A percentile compares a stretch with the other conserved stretches of the same genome.
These are phyloP conservation scores for Camellia sinensis DNA, from an alignment of 148 eudicot species.

Conservation along the genomic window DNA sequence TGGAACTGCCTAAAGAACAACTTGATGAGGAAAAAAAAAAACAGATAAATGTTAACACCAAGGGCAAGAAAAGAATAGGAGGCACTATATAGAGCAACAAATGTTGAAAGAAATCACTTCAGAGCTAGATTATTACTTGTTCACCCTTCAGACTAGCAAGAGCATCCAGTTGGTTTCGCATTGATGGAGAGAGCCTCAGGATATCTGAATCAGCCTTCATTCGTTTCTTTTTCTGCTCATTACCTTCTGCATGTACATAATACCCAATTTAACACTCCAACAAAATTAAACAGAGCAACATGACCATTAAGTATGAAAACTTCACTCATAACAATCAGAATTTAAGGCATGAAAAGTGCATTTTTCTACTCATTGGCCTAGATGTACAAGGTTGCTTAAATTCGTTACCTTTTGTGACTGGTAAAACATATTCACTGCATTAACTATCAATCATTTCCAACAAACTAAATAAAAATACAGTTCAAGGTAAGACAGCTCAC, in stretches of 20 bases:
- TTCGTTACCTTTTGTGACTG: too few relatives aligned
- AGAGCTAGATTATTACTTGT: conserved; percentile 51
- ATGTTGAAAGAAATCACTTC: neutral
- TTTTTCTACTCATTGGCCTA: neutral
- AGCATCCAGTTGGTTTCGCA: conserved; percentile 75
- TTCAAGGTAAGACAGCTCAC: too few relatives aligned
- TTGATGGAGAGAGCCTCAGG: conserved; percentile 62
- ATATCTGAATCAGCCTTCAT: conserved; percentile 73
- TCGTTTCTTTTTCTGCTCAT: conserved; percentile 84
- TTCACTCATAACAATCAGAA: neutral
- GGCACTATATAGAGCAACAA: neutral
- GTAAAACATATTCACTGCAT: neutral
- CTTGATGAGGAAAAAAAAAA: neutral
- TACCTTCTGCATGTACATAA: conserved; percentile 57
- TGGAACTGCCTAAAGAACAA: neutral
- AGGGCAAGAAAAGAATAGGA: neutral
- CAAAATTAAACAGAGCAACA: neutral
- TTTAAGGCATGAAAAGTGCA: neutral
- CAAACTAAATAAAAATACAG: too few relatives aligned
- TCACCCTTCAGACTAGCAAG: conserved; percentile 88
- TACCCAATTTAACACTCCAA: neutral
- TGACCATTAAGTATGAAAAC: neutral
- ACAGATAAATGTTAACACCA: neutral
- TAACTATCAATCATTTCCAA: too few relatives aligned
- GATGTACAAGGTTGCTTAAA: neutral